Conservation (phyloP, 2,329 filamentous ascomycete genomes). For the Pseudogymnoascus destructans region DNA sequence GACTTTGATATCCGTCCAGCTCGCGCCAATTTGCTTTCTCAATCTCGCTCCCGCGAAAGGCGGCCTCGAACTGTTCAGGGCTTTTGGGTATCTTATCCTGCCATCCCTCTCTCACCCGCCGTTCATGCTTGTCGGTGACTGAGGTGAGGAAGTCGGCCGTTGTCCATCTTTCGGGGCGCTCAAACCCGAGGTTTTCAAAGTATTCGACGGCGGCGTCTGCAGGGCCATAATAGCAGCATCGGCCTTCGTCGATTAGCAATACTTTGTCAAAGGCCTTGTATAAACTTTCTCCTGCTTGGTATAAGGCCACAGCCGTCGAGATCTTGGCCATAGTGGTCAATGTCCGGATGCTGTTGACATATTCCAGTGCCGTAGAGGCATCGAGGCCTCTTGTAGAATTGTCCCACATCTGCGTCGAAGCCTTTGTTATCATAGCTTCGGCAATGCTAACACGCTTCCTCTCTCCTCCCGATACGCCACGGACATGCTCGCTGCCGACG, state of each 20-base stretch:
- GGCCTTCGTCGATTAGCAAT: constrained; percentile 59
- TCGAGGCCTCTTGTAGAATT: constrained; percentile 72
- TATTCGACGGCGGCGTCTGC: constrained; percentile 49
- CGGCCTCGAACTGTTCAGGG: constrained; percentile 39
- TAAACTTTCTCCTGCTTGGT: constrained; percentile 57
- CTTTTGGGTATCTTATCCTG: constrained; percentile 47
- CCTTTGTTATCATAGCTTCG: constrained; percentile 62
- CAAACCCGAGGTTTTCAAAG: constrained; percentile 51
- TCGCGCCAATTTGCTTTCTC: constrained; percentile 33
- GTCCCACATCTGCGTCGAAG: constrained; percentile 64
- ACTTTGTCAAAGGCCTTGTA: constrained; percentile 71
- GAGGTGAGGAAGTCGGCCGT: constrained; percentile 70
- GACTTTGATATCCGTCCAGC: constrained; percentile 38
- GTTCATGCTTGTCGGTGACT: constrained; percentile 59
- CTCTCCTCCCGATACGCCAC: constrained; percentile 69
- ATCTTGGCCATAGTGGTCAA: constrained; percentile 67
- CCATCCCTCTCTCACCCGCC: constrained; percentile 49
- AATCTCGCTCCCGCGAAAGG: constrained; percentile 36
- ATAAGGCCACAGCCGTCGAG: constrained; percentile 55
- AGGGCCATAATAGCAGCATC: constrained; percentile 52
- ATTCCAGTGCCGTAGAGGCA: constrained; percentile 66
- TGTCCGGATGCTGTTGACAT: constrained; percentile 53
- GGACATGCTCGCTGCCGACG: constrained; percentile 61
- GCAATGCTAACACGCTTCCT: constrained; percentile 69
- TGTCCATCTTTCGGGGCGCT: constrained; percentile 43